A percentile compares a stretch with the other conserved stretches of the same genome.
These are phyloP conservation scores for Millerozyma acaciae DNA, from an alignment of 805 yeast species.

Conservation along the genomic window DNA sequence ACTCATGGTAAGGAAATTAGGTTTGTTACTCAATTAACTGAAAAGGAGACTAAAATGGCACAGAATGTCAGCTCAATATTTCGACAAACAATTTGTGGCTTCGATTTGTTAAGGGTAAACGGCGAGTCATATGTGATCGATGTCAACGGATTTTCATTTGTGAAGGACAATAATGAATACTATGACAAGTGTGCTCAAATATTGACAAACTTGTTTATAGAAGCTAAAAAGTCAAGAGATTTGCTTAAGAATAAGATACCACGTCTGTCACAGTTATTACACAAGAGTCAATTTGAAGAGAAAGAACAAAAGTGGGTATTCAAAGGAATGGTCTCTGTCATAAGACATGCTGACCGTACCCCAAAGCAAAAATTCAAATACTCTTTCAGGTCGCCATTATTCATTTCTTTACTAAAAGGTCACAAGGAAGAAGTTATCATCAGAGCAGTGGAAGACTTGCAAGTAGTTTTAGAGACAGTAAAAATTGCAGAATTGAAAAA, in stretches of 20 bases:
- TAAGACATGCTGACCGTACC: slow-evolving; percentile 97
- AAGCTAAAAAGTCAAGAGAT: slow-evolving; percentile 43
- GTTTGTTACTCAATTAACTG: slow-evolving; percentile 74
- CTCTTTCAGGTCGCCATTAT: slow-evolving; percentile 84
- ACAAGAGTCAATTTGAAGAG: slow-evolving; percentile 45
- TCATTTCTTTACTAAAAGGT: slow-evolving; percentile 83
- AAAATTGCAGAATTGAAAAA: slow-evolving; percentile 73
- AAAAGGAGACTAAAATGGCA: slow-evolving; percentile 79
- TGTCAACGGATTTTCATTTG: slow-evolving; percentile 97
- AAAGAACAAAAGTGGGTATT: slow-evolving; percentile 92
- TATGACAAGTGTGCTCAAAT: slow-evolving; percentile 82
- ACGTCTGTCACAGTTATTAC: slow-evolving; percentile 26
- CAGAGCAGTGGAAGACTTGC: slow-evolving; percentile 80
- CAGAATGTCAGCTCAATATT: slow-evolving; percentile 67
- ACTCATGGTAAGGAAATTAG: slow-evolving; percentile 97
- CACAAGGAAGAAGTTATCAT: slow-evolving; percentile 95
- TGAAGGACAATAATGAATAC: slow-evolving; percentile 82
- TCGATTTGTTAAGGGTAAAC: slow-evolving; percentile 84
- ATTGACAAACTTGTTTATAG: slow-evolving; percentile 66
- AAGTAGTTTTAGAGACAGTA: slow-evolving; percentile 81
- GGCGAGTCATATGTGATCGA: slow-evolving; percentile 92
- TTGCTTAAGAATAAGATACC: slow-evolving; percentile 36
- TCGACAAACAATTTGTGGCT: slow-evolving; percentile 94
- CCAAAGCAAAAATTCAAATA: slow-evolving; percentile 97
- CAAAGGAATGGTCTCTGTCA: slow-evolving; percentile 86